Conservation (phyloP, 108 stramenopile species). For the Discostella stelligeroides region DNA sequence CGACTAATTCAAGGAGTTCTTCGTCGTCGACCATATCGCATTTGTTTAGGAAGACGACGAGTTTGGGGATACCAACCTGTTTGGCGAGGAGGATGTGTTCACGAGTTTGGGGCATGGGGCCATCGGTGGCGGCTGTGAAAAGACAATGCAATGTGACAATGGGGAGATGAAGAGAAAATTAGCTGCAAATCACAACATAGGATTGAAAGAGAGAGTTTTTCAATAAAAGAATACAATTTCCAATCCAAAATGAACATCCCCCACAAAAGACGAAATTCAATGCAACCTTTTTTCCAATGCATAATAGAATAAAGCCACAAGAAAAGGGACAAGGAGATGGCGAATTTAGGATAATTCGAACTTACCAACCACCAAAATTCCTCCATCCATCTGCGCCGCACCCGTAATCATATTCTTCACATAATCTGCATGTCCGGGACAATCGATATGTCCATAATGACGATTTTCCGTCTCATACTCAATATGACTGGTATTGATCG, state of each 20-base stretch:
- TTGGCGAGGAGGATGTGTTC: slow-evolving; percentile 99
- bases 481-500: slow-evolving; percentile 96
- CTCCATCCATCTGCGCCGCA: slow-evolving; percentile 99
- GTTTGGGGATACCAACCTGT: slow-evolving; percentile 98
- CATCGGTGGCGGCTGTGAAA: slow-evolving; percentile 89
- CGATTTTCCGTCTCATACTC: slow-evolving; percentile 96
- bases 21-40: slow-evolving; percentile 98
- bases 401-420: slow-evolving; percentile 99
- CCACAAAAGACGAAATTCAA: too few species aligned
- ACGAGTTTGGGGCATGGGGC: slow-evolving; percentile 99
- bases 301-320: too few species aligned
- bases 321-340: neutral
- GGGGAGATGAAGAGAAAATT: slow-evolving; percentile 5
- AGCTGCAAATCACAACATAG: too few species aligned
- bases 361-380: slow-evolving; percentile 93
- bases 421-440: slow-evolving; percentile 99
- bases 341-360: neutral
- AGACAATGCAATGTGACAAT: neutral
- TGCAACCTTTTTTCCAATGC: too few species aligned
- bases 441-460: slow-evolving; percentile 99
- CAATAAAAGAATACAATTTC: too few species aligned
- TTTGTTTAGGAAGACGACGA: slow-evolving; percentile 99
- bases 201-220: too few species aligned
- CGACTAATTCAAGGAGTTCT: slow-evolving; percentile 98
- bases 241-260: too few species aligned